Conservation (phyloP, 2,329 filamentous ascomycete genomes). For the Colletotrichum tropicale region DNA sequence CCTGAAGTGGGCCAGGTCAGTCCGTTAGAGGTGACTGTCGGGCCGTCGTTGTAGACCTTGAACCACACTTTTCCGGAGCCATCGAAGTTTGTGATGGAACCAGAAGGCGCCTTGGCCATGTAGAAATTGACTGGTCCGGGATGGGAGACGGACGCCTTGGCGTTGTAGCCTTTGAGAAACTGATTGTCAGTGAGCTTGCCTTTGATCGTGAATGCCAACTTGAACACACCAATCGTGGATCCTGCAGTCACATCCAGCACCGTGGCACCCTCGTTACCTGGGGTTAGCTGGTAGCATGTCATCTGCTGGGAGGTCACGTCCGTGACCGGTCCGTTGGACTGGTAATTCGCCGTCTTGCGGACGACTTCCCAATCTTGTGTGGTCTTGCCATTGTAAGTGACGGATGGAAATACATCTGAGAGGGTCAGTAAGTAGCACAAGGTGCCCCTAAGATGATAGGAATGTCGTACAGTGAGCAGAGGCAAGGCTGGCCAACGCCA, state of each 20-base stretch:
- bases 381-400: slow-evolving; percentile 33
- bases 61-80: slow-evolving; percentile 42
- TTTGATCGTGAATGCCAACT: neutral
- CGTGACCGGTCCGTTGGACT: slow-evolving; percentile 53
- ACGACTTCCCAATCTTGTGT: slow-evolving; percentile 50
- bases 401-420: slow-evolving; percentile 45
- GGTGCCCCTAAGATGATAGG: neutral
- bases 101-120: slow-evolving; percentile 38
- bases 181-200: neutral
- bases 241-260: slow-evolving; percentile 35
- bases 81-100: slow-evolving; percentile 36
- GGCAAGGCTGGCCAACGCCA: slow-evolving; percentile 29
- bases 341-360: slow-evolving; percentile 53
- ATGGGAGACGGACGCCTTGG: slow-evolving; percentile 45
- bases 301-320: slow-evolving; percentile 51
- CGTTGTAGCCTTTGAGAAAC: slow-evolving; percentile 28
- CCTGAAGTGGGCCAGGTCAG: slow-evolving; percentile 46
- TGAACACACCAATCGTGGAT: slow-evolving; percentile 19
- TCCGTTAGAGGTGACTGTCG: slow-evolving; percentile 36
- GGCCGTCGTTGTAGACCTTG: slow-evolving; percentile 49
- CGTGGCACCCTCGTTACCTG: slow-evolving; percentile 46
- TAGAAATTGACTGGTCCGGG: slow-evolving; percentile 45
- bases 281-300: slow-evolving; percentile 53
- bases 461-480: slow-evolving; percentile 43
- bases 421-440: neutral